Conservation (phyloP, 2,329 filamentous ascomycete species). For the Scolecobasidium constrictum region DNA sequence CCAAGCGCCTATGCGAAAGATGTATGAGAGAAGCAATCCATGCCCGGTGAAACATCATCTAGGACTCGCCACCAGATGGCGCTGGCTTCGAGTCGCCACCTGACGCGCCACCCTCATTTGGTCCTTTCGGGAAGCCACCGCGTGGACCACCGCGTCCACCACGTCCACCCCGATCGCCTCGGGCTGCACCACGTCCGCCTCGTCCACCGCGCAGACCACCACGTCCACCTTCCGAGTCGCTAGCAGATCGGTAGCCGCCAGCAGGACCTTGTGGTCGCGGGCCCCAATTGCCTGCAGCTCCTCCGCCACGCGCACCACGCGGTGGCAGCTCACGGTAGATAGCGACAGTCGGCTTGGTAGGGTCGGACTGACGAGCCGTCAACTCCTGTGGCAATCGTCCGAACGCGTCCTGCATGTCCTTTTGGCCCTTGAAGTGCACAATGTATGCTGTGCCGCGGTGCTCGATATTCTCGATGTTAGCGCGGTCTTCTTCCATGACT, state of each 20-base stretch:
- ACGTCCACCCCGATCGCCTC: conserved; percentile 31
- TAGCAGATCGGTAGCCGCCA: conserved; percentile 81
- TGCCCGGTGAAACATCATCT: not conserved
- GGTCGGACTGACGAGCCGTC: conserved; percentile 54
- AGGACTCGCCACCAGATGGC: conserved; percentile 1
- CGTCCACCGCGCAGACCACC: conserved; percentile 36
- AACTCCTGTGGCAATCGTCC: conserved; percentile 63
- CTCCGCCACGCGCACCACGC: conserved; percentile 21
- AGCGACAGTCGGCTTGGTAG: conserved; percentile 71
- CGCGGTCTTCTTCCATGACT: conserved; percentile 71
- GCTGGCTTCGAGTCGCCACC: conserved; percentile 6
- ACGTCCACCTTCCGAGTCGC: conserved; percentile 61
- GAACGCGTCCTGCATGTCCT: conserved; percentile 74
- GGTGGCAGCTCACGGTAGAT: conserved; percentile 60
- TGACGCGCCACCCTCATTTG: not conserved
- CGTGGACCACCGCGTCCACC: conserved; percentile 11
- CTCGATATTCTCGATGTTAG: conserved; percentile 58
- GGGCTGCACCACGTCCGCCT: conserved; percentile 41
- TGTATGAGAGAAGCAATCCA: too few relatives aligned
- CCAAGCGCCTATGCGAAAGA: not conserved
- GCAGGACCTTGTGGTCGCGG: conserved; percentile 31
- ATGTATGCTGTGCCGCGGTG: conserved; percentile 76
- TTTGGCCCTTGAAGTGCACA: conserved; percentile 67
- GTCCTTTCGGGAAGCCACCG: not conserved
- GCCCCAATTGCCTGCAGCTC: conserved; percentile 49